Base-by-base conservation (phyloP, 176 grass and related monocot genomes). In the Oropetium thomaeum region DNA sequence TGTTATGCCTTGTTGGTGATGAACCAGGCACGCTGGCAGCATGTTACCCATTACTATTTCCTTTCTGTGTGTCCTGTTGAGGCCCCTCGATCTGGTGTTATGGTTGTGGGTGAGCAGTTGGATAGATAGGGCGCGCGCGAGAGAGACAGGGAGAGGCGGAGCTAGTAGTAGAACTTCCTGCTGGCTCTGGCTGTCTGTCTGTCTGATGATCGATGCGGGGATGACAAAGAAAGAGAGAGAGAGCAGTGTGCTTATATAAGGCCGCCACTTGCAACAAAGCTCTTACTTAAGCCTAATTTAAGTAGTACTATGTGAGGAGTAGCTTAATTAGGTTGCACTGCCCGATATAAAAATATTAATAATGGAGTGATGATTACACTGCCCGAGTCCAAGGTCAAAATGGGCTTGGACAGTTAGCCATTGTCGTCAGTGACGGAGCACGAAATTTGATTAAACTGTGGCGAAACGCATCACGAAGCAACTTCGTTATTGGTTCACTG, bases 31-130 rank as follows among this genome's bases (percentile, higher is more conserved):
- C 17, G 49, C 49, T 10, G 90, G 87, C 47, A 87, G 38, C 60
- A 84, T 74, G 68, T 93, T 93, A 23, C 90, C 90, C 90, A 93
- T 84, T n/a, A n/a, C n/a, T n/a, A n/a, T n/a, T n/a, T 31, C 40
- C 31, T 27, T 0, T 38, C 60, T 53, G 6, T 30, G 30, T 8
- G 10, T 5, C 15, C 19, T 14, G 19, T 26, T 14, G 27, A 78
- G 17, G 31, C 41, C 23, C n/a, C n/a, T n/a, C n/a, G n/a, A n/a
- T n/a, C n/a, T 19, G 7, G 4, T 67, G 39, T 13, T 28, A 26
- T 45, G 8, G 11, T 0, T 7, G 8, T n/a, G 57, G 26, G 22
- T 41, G 77, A 2, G 48, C 48, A 7, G 54, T 22, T 49, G 32
- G 58, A 54, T 12, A 19, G 60, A 3, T 55, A 16, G 64, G 41